Conservation (phyloP, 2,329 filamentous ascomycete genomes). For the Talaromyces rugulosus region DNA sequence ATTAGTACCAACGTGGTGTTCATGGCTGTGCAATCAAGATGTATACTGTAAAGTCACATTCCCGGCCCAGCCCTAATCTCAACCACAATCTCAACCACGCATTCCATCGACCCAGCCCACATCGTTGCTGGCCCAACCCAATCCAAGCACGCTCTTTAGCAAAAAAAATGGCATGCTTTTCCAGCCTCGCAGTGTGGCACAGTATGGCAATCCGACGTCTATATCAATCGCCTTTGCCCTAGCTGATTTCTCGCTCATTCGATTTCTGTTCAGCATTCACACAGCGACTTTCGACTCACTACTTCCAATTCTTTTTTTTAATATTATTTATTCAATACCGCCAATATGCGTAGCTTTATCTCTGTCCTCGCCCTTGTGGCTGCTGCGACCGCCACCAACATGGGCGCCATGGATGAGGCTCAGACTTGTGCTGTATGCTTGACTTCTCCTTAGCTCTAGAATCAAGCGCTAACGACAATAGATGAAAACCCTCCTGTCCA, state of each 20-base stretch:
- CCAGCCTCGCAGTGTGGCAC: neutral
- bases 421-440: constrained; percentile 9
- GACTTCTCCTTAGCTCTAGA: neutral
- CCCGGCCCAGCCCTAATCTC: constrained; percentile 6
- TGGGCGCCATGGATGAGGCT: constrained; percentile 5
- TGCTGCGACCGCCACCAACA: constrained; percentile 6
- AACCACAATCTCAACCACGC: neutral
- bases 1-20: neutral
- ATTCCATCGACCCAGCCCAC: neutral
- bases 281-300: neutral
- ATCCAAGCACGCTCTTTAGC: neutral
- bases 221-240: constrained; percentile 3
- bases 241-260: neutral
- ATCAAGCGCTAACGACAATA: neutral
- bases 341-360: constrained; percentile 9
- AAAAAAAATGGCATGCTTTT: neutral
- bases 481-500: constrained; percentile 11
- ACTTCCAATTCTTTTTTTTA: neutral
- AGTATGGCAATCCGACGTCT: neutral
- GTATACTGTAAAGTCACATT: constrained; percentile 6
- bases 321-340: neutral
- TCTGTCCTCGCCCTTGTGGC: constrained; percentile 9
- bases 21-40: neutral
- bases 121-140: constrained; percentile 6
- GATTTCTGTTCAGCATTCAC: neutral